Evolutionary conservation across 495 filamentous ascomycete genomes (phyloP), one percentile per base, ranked within the genome.

Genomic region (Beverwykella pulmonaria): DNA sequence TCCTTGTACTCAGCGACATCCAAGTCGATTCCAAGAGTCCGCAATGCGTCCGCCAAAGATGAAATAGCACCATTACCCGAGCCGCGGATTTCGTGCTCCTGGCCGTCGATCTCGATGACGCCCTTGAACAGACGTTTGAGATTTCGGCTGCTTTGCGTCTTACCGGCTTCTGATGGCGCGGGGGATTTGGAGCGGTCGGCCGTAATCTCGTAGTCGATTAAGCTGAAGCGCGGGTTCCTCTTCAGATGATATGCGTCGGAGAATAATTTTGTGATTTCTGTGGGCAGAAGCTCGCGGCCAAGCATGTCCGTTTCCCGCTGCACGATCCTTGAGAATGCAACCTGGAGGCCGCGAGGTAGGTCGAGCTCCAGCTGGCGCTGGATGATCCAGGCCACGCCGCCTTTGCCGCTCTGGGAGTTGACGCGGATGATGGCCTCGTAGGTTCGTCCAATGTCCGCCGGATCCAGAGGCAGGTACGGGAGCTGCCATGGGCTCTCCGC

Each of bases 361-460:
- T 97, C 94, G 67, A 98, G 90, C 71, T 97, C 86, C 63, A 98
- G 84, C 50, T 87, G 86, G 50, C 90, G 89, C 73, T 91, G 87
- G 75, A 98, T 93, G 69, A 97, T 88, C 92, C 91, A 98, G 44
- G 94, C 93, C 62, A 92, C 89, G 68, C 94, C 94, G 59, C 93
- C 94, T 79, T 98, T 98, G 58, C 94, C 94, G 65, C 87, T 91
- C 75, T 98, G 94, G 23, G 90, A 93, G 78, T 98, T 98, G 82
- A 98, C 94, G 30, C 93, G 90, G 76, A 98, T 98, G 75, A 97
- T 90, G 44, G 93, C 93, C 78, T 97, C 93, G 82, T 97, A 97
- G 29, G 89, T 97, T 12, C 93, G 87, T 25, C 94, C 94, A 59
- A 98, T 97, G 78, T 97, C 93, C 69, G 90, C 83, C 1, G 93